Conservation (phyloP, 305 asterid genomes). For the Ajuga reptans region DNA sequence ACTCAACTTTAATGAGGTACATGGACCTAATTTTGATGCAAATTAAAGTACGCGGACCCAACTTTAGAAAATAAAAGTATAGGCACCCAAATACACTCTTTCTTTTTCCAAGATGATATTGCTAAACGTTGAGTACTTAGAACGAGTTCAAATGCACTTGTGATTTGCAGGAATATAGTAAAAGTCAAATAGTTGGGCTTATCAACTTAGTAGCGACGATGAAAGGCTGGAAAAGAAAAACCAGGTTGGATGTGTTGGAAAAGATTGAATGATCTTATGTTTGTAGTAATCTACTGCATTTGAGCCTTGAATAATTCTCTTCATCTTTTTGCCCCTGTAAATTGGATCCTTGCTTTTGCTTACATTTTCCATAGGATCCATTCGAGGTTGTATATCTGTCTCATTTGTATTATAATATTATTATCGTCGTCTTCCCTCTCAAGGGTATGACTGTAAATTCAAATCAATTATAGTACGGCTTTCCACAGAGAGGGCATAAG, state of each 20-base stretch:
- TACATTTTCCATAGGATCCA: constrained; percentile 24
- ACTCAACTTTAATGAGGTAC: too few species aligned
- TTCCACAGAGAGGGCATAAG: not conserved
- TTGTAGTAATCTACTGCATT: not conserved
- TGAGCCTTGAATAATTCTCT: constrained; percentile 19
- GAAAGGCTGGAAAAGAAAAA: constrained; percentile 94
- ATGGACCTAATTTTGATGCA: too few species aligned
- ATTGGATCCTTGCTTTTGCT: constrained; percentile 22
- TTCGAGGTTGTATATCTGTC: constrained; percentile 35
- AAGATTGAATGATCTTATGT: constrained; percentile 51
- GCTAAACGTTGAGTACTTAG: not conserved
- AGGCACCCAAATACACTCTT: too few species aligned
- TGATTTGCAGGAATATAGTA: constrained; percentile 67
- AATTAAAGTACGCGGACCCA: not conserved
- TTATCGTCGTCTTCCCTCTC: not conserved
- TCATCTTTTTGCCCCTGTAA: constrained; percentile 31
- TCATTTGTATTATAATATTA: constrained; percentile 30
- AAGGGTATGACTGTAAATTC: constrained; percentile 16
- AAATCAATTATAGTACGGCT: constrained; percentile 1
- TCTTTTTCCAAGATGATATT: not conserved
- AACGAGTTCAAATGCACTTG: not conserved
- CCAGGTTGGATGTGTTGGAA: constrained; percentile 81
- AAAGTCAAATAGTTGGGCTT: constrained; percentile 69
- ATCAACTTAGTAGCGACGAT: constrained; percentile 83
- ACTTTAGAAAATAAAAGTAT: too few species aligned